Evolutionary conservation across 2,329 filamentous ascomycete species (phyloP), one percentile per base, ranked within the genome.

Genomic region (Microascus cirrosus): DNA sequence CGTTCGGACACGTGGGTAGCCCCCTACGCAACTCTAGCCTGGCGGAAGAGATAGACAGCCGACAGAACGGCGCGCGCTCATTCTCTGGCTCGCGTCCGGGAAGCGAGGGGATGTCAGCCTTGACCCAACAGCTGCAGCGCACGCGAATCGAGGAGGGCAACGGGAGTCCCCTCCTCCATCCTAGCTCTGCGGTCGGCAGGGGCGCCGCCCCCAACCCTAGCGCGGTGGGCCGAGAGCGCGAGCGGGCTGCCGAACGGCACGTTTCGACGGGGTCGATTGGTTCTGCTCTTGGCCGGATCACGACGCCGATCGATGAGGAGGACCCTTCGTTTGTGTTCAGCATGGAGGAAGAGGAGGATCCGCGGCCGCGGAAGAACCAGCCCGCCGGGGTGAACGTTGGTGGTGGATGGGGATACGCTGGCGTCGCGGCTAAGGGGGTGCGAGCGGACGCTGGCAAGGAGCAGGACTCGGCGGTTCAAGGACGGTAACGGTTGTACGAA

Each of bases 1-100:
- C 75, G 3, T 86, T 86, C 65, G 83, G 83, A 8, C 83, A 86
- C 62, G 83, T 86, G 39, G 83, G 83, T 22, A 85, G 82, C 61
- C 83, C 83, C 18, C 72, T 86, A 59, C 79, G 83, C 20, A 85
- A 84, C 66, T 85, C 83, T 10, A 78, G 80, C 52, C 73, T 86
- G 10, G 80, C 81, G 42, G 75, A 78, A 52, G 79, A 78, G 55
- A 77, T 81, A 65, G 71, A 73, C 53, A 67, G 71, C 54, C 69
- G 48, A 15, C 56, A 32, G 18, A 58, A 58, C 36, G 56, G 56
- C 2, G 12, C 25, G 32, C 56, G 51, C 7, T 72, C 32, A 68
- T 71, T 58, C 68, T 74, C 12, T 70, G 74, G 22, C 73, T 72
- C 51, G 63, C 72, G 77, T 58, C 72, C 74, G 7, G 71, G 70